phyloP scores from a whole-genome alignment of 1,284 basidiomycete genomes.

The Fomitopsis betulina region DNA sequence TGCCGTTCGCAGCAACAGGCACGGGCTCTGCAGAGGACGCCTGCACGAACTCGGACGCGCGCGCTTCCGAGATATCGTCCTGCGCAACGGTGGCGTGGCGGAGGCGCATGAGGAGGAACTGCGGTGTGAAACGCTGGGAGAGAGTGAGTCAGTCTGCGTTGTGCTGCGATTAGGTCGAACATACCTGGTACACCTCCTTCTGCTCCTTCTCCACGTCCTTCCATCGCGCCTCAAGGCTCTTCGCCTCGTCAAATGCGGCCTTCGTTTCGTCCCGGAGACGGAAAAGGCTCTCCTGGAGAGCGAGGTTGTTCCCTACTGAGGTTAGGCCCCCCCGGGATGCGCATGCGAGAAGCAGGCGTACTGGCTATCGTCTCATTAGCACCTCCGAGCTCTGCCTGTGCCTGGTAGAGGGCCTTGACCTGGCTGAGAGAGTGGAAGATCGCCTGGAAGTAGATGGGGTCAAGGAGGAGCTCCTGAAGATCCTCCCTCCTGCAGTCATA shows the following conservation, averaged over 20 bases:
- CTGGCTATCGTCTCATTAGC: constrained; percentile 84
- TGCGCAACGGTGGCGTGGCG: constrained; percentile 83
- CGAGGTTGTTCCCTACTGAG: constrained; percentile 63
- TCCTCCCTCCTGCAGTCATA: constrained; percentile 62
- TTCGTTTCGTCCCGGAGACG: constrained; percentile 75
- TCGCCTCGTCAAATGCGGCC: constrained; percentile 81
- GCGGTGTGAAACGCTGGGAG: constrained; percentile 72
- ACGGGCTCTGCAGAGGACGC: constrained; percentile 34
- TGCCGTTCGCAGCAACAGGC: constrained; percentile 34
- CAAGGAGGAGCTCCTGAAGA: constrained; percentile 81
- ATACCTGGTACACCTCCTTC: constrained; percentile 80
- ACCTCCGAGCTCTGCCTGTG: constrained; percentile 71
- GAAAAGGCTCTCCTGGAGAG: constrained; percentile 70
- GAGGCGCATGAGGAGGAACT: constrained; percentile 83
- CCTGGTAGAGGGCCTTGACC: constrained; percentile 70
- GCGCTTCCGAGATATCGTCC: constrained; percentile 81
- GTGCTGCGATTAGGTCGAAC: constrained; percentile 12
- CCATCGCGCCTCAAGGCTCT: constrained; percentile 76
- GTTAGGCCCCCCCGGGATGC: background rate
- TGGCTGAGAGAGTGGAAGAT: constrained; percentile 74
- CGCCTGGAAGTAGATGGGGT: constrained; percentile 83
- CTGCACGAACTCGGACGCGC: constrained; percentile 79
- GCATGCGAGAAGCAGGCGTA: constrained; percentile 35
- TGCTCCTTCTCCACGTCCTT: constrained; percentile 84
- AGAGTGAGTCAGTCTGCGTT: background rate